Evolutionary conservation across 805 yeast species (phyloP).

Genomic region (Candida schatavii): DNA sequence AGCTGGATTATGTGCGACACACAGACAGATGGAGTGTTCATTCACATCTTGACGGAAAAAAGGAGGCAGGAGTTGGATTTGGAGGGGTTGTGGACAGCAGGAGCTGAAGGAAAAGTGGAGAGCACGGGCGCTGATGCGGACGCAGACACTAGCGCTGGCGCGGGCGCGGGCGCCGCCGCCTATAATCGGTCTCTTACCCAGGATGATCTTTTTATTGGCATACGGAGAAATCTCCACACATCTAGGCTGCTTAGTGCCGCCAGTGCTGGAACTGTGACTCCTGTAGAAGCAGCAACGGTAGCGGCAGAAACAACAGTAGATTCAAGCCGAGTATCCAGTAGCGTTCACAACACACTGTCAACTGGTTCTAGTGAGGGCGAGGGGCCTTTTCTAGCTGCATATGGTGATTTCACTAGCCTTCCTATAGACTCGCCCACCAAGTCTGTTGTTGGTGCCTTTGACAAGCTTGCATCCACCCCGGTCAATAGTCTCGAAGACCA

Average conservation of each 20-base stretch:
- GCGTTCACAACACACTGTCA: too few species aligned
- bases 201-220: conserved; percentile 44
- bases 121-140: neutral
- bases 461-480: neutral
- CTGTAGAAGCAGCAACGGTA: neutral
- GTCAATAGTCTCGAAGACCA: conserved; percentile 13
- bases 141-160: conserved; percentile 23
- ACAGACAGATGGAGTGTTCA: conserved; percentile 54
- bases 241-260: neutral
- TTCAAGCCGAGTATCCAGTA: too few species aligned
- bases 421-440: neutral
- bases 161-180: neutral
- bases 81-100: conserved; percentile 59
- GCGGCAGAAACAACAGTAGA: too few species aligned
- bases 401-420: neutral
- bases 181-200: too few species aligned
- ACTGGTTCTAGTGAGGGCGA: neutral
- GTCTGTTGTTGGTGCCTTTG: neutral
- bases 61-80: conserved; percentile 67
- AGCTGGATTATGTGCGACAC: conserved; percentile 85
- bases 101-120: neutral
- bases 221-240: conserved; percentile 40
- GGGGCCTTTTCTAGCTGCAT: neutral
- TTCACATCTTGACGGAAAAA: conserved; percentile 71
- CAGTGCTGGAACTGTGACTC: conserved; percentile 1